Evolutionary conservation across 176 grass and related monocot genomes (phyloP).

Genomic region (Guadua angustifolia): DNA sequence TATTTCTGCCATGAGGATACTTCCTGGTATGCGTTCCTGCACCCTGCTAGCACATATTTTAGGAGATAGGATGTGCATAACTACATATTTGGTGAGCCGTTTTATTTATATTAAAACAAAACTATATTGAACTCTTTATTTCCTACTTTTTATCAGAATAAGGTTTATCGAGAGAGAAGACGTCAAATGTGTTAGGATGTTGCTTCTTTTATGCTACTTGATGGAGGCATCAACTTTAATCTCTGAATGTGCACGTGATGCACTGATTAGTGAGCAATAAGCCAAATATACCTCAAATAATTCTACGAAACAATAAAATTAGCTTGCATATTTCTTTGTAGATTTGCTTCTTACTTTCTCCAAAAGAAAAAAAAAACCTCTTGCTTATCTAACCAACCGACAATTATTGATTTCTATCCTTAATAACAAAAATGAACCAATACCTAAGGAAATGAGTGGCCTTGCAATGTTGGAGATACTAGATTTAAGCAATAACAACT

Average conservation of each 20-base stretch:
- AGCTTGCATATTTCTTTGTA: not conserved
- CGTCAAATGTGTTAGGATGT: not conserved
- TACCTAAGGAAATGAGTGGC: conserved; percentile 78
- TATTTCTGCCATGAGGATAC: not conserved
- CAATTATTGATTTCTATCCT: too few species aligned
- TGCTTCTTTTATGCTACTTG: conserved; percentile 5
- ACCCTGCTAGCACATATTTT: not conserved
- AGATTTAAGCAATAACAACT: conserved; percentile 81
- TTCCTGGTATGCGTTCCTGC: not conserved
- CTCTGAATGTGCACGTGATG: not conserved
- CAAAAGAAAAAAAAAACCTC: not conserved
- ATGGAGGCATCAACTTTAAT: not conserved
- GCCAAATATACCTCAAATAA: not conserved
- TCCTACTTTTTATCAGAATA: not conserved
- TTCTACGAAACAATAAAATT: not conserved
- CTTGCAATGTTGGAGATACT: conserved; percentile 78
- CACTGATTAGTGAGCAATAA: not conserved
- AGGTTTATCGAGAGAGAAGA: not conserved
- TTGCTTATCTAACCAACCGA: too few species aligned
- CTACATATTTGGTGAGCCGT: not conserved
- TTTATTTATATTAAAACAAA: not conserved
- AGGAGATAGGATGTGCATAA: not conserved
- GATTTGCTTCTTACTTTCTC: not conserved
- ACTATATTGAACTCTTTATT: not conserved
- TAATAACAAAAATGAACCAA: too few species aligned